A percentile compares a stretch with the other conserved stretches of the same genome.
Conservation (phyloP, 1,284 basidiomycete species). For the Butyriboletus appendiculatus region DNA sequence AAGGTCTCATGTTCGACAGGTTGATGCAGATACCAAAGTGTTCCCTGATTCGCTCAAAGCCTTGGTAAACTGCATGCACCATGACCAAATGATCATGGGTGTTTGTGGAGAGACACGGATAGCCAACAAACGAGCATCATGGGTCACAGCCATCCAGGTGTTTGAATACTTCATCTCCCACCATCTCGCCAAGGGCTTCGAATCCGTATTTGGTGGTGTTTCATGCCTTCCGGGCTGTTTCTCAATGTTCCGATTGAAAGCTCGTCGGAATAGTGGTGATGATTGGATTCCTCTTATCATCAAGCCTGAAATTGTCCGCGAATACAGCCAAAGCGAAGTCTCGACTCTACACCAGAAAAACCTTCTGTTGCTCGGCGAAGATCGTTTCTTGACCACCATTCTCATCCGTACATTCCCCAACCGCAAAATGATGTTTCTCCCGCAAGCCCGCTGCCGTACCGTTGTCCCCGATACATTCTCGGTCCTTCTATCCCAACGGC, state of each 20-base stretch:
- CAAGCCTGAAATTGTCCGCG: slow-evolving; percentile 96
- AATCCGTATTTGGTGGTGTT: slow-evolving; percentile 99
- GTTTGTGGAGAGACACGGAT: slow-evolving; percentile 98
- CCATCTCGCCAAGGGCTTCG: slow-evolving; percentile 97
- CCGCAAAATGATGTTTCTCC: slow-evolving; percentile 99
- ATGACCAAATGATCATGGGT: slow-evolving; percentile 99
- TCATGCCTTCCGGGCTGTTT: slow-evolving; percentile 99
- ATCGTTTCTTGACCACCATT: slow-evolving; percentile 96
- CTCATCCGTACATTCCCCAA: slow-evolving; percentile 96
- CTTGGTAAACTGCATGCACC: slow-evolving; percentile 96
- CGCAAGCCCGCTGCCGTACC: slow-evolving; percentile 93
- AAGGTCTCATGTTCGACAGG: slow-evolving; percentile 49
- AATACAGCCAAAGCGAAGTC: slow-evolving; percentile 95
- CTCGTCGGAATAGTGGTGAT: slow-evolving; percentile 81
- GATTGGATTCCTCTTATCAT: slow-evolving; percentile 98
- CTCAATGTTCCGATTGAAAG: slow-evolving; percentile 99
- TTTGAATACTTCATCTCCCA: slow-evolving; percentile 99
- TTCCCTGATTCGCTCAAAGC: slow-evolving; percentile 85
- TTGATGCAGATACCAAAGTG: slow-evolving; percentile 97
- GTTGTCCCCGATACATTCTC: slow-evolving; percentile 96
- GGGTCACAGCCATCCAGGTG: slow-evolving; percentile 98
- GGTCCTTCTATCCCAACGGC: slow-evolving; percentile 93
- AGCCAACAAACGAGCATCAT: slow-evolving; percentile 95
- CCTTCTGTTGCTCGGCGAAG: slow-evolving; percentile 93
- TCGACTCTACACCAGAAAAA: slow-evolving; percentile 98